Conservation (phyloP, 2,329 filamentous ascomycete genomes). For the Leptographium procerum region DNA sequence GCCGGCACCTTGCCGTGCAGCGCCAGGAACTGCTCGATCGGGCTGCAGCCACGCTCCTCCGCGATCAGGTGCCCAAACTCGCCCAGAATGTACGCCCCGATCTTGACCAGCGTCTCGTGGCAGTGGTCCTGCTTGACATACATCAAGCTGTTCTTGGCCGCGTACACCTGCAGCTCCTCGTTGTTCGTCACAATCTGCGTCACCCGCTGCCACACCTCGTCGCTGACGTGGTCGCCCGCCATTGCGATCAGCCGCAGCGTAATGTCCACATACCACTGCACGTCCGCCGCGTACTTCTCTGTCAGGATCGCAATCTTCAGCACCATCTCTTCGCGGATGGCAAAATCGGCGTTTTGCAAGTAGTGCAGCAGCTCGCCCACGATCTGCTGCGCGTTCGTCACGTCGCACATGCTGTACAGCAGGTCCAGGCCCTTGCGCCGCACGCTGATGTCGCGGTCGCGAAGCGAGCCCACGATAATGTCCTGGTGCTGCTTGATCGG, state of each 20-base stretch:
- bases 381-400: slow-evolving; percentile 84
- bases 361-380: slow-evolving; percentile 90
- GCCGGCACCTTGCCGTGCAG: slow-evolving; percentile 81
- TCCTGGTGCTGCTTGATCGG: slow-evolving; percentile 97
- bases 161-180: slow-evolving; percentile 93
- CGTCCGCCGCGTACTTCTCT: slow-evolving; percentile 95
- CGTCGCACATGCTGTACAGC: slow-evolving; percentile 98
- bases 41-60: slow-evolving; percentile 82
- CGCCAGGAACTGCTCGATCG: slow-evolving; percentile 93
- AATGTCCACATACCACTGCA: slow-evolving; percentile 99
- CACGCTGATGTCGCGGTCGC: slow-evolving; percentile 94
- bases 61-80: slow-evolving; percentile 96
- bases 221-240: slow-evolving; percentile 95
- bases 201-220: slow-evolving; percentile 97
- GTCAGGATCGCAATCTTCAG: slow-evolving; percentile 97
- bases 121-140: slow-evolving; percentile 90
- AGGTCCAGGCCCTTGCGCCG: slow-evolving; percentile 90
- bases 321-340: slow-evolving; percentile 98
- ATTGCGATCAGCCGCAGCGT: slow-evolving; percentile 88
- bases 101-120: slow-evolving; percentile 95
- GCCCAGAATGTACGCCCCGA: slow-evolving; percentile 88
- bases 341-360: slow-evolving; percentile 91
- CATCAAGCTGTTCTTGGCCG: slow-evolving; percentile 82
- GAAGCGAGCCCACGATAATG: slow-evolving; percentile 86
- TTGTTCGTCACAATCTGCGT: slow-evolving; percentile 99